A percentile compares a stretch with the other conserved stretches of the same genome.
phyloP scores from a whole-genome alignment of 2,329 filamentous ascomycete species.

The Colletotrichum simmondsii region DNA sequence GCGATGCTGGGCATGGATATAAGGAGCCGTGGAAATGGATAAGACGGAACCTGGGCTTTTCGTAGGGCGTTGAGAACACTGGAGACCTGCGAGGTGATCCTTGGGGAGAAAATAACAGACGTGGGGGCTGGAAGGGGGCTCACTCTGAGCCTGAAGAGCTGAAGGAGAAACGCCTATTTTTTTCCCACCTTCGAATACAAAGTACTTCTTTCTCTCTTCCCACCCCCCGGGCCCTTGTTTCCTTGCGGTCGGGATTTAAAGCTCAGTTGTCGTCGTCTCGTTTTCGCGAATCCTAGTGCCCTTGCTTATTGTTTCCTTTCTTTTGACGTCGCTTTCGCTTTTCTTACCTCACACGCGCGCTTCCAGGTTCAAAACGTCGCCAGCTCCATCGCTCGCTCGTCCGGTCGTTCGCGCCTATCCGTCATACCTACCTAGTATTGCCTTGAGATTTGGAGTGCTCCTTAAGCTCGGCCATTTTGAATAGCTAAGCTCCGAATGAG shows the following conservation, averaged over 20 bases:
- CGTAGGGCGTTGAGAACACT: slow-evolving; percentile 6
- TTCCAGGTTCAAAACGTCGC: background rate
- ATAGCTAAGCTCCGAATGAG: background rate
- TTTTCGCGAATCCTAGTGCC: slow-evolving; percentile 9
- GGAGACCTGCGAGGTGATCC: slow-evolving; percentile 4
- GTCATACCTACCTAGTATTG: background rate
- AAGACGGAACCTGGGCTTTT: slow-evolving; percentile 14
- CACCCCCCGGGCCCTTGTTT: background rate
- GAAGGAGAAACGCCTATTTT: background rate
- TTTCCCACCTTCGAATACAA: background rate
- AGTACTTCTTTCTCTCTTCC: background rate
- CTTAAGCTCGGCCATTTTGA: background rate
- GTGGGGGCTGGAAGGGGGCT: slow-evolving; percentile 19
- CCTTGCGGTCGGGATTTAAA: background rate
- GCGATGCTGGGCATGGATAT: background rate
- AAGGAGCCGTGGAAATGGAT: slow-evolving; percentile 13
- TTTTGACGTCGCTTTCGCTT: slow-evolving; percentile 21
- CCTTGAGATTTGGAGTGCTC: too few species aligned
- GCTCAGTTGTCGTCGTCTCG: slow-evolving; percentile 16
- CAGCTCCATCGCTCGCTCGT: background rate
- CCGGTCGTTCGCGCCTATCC: background rate
- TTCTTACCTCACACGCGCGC: background rate
- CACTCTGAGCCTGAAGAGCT: background rate
- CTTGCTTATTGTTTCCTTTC: background rate
- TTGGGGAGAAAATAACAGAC: background rate